A percentile compares a stretch with the other conserved stretches of the same genome.
These are phyloP conservation scores for Cucumis melo DNA, from an alignment of 306 rosid genomes.

Conservation along the genomic window DNA sequence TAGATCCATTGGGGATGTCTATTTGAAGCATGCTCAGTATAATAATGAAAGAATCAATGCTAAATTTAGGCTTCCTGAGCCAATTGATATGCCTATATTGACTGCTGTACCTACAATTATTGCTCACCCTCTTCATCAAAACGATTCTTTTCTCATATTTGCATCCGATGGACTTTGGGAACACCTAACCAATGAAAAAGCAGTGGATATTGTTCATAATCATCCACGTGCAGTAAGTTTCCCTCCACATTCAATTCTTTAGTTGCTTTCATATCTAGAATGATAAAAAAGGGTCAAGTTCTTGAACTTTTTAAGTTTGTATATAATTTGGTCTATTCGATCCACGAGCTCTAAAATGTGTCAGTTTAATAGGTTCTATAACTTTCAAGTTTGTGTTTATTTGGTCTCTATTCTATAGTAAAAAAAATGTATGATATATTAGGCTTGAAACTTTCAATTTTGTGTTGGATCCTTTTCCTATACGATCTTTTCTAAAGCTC, in stretches of 20 bases:
- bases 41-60: conserved; percentile 55
- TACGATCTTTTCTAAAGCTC: too few species aligned
- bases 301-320: background rate
- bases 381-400: too few species aligned
- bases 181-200: conserved; percentile 77
- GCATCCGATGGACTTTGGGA: conserved; percentile 99
- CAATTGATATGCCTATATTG: conserved; percentile 72
- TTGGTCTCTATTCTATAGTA: too few species aligned
- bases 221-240: conserved; percentile 57
- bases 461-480: too few species aligned
- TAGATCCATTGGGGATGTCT: conserved; percentile 81
- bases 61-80: conserved; percentile 82
- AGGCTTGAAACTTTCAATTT: too few species aligned
- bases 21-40: conserved; percentile 68
- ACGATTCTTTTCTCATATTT: conserved; percentile 89
- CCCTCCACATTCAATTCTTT: background rate
- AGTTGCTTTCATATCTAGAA: background rate
- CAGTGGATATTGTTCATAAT: conserved; percentile 77
- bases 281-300: background rate
- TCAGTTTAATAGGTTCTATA: too few species aligned
- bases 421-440: too few species aligned
- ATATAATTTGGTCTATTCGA: background rate
- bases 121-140: conserved; percentile 70
- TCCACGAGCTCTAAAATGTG: background rate
- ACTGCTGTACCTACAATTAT: conserved; percentile 61